Evolutionary conservation across 1,284 basidiomycete species (phyloP), one percentile per base, ranked within the genome.

Genomic region (Tilletia setariae): DNA sequence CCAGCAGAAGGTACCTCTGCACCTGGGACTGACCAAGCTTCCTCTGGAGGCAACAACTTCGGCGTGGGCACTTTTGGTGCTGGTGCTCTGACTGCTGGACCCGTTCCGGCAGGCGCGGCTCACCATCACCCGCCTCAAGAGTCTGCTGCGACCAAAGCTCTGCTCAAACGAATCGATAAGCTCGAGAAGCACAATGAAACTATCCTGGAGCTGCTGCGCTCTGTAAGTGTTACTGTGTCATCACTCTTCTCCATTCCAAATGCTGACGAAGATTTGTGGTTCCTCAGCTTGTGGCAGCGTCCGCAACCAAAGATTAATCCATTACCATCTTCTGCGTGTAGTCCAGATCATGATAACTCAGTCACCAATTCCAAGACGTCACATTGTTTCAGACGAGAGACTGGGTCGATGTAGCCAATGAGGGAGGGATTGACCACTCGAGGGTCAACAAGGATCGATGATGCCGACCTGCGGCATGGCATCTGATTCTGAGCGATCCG

Each of bases 151-250:
- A 30, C 56, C 16, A 25, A 30, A 30, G 56, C 56, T 25, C 28
- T 61, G 15, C 32, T 61, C 28, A 61, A 61, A 30, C 56, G 56
- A 30, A 61, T 61, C 28, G 56, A 61, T 30, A 61, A 61, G 56
- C 32, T 61, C 16, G 56, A 61, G 56, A 61, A 61, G 56, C 28
- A 30, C 32, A 61, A 61, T n/a, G 56, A 61, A 30, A 30, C 56
- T 11, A 61, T 61, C 30, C 32, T 61, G 15, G 56, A 61, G 30
- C 56, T 61, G 19, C 32, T 61, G 23, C 56, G 56, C 56, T 61
- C 56, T 16, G 56, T 61, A 30, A 61, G 56, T 61, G n/a, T 1
- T 28, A 1, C 30, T 6, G 35, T 40, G 35, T 11, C 6, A 40
- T 40, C 11, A 8, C 35, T 30, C 15, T 19, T 4, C 56, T 56